A percentile compares a stretch with the other conserved stretches of the same genome.
These are phyloP conservation scores for Emmonsia crescens DNA, from an alignment of 2,329 filamentous ascomycete genomes.

Conservation along the genomic window DNA sequence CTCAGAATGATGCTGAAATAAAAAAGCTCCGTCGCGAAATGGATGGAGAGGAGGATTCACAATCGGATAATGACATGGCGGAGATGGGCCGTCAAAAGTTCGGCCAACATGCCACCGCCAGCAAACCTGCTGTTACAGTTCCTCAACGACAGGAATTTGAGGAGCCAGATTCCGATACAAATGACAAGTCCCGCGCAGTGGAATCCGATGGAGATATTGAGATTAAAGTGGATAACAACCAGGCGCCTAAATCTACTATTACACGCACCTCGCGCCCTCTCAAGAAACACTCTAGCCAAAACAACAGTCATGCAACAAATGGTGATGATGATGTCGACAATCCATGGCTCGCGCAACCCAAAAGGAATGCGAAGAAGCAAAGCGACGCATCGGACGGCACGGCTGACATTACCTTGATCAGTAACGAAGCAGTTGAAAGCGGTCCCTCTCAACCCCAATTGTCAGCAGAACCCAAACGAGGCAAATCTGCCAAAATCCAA, in stretches of 20 bases:
- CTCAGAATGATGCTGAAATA: slow-evolving; percentile 68
- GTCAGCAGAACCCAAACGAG: slow-evolving; percentile 10
- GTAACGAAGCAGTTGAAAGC: slow-evolving; percentile 4
- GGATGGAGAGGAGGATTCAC: slow-evolving; percentile 42
- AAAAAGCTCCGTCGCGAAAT: slow-evolving; percentile 61
- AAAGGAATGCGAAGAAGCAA: slow-evolving; percentile 14
- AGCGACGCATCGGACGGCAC: slow-evolving; percentile 7
- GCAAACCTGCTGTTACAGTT: slow-evolving; percentile 18
- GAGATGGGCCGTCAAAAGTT: slow-evolving; percentile 53
- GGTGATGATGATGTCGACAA: slow-evolving; percentile 18
- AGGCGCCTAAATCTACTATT: slow-evolving; percentile 13
- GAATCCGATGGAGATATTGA: slow-evolving; percentile 24
- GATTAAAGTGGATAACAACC: slow-evolving; percentile 23
- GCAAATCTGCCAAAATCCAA: slow-evolving; percentile 15
- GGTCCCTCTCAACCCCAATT: slow-evolving; percentile 7
- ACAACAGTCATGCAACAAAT: slow-evolving; percentile 12
- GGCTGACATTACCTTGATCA: slow-evolving; percentile 13
- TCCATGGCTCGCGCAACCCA: slow-evolving; percentile 25
- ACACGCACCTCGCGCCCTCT: not conserved
- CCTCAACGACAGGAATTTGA: slow-evolving; percentile 48
- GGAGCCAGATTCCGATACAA: slow-evolving; percentile 44
- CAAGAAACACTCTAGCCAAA: slow-evolving; percentile 13
- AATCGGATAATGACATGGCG: slow-evolving; percentile 39
- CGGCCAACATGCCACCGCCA: slow-evolving; percentile 23
- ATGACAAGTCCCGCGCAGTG: slow-evolving; percentile 17